phyloP scores from a whole-genome alignment of 2,329 filamentous ascomycete genomes.

The Domatiomyces catenatus region DNA sequence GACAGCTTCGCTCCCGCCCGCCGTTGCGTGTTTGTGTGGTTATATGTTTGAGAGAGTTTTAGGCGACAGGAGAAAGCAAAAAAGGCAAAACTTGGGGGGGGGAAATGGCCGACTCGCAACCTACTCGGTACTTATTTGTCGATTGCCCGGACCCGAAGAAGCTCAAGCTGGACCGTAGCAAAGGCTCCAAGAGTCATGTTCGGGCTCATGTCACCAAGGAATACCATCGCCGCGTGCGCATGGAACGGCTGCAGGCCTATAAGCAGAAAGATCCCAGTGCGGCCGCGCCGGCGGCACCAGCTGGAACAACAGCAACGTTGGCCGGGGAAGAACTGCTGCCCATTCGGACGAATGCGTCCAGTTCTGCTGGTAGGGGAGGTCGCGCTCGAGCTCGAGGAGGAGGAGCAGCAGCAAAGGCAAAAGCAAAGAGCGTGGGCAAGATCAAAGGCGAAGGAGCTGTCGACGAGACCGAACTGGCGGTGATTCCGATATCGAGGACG shows the following conservation, averaged over 20 bases:
- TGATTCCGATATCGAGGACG: background rate
- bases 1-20: too few species aligned
- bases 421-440: background rate
- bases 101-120: background rate
- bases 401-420: background rate
- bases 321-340: conserved; percentile 17
- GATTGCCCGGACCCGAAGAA: background rate
- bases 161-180: background rate
- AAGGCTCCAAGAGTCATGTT: conserved; percentile 5
- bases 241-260: conserved; percentile 4
- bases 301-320: conserved; percentile 1
- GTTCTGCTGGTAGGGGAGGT: background rate
- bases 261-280: background rate
- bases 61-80: background rate
- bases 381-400: background rate
- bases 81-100: background rate
- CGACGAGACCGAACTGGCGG: background rate
- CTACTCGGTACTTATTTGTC: background rate
- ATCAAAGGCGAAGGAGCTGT: background rate
- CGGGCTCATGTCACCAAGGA: conserved; percentile 13
- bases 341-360: conserved; percentile 24
- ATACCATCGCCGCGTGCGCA: conserved; percentile 8
- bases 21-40: background rate
- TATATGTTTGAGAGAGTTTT: background rate
- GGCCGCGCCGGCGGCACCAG: conserved; percentile 1